Conservation (phyloP, 2,329 filamentous ascomycete species). For the Clonostachys rosea region DNA sequence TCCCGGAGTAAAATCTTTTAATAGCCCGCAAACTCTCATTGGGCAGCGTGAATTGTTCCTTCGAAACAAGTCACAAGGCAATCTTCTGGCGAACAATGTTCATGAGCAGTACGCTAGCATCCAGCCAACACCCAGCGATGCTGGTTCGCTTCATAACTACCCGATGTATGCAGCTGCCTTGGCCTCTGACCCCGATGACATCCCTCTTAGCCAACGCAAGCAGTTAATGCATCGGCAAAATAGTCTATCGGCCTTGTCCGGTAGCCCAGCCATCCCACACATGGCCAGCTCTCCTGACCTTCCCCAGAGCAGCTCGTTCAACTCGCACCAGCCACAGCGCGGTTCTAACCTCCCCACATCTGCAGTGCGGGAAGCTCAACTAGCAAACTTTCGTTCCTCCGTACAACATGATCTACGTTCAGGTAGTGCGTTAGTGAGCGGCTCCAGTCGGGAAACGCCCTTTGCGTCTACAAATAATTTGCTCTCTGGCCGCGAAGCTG, state of each 20-base stretch:
- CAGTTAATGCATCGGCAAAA: slow-evolving; percentile 50
- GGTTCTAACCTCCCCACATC: slow-evolving; percentile 32
- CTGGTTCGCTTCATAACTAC: slow-evolving; percentile 32
- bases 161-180: slow-evolving; percentile 18
- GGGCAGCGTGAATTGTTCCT: slow-evolving; percentile 51
- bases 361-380: slow-evolving; percentile 48
- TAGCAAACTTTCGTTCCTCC: slow-evolving; percentile 64
- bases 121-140: slow-evolving; percentile 30
- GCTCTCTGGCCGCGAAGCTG: slow-evolving; percentile 25
- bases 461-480: slow-evolving; percentile 25
- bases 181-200: slow-evolving; percentile 54
- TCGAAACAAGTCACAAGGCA: slow-evolving; percentile 43
- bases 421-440: slow-evolving; percentile 24
- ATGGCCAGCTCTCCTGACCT: background rate
- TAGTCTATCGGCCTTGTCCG: slow-evolving; percentile 27
- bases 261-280: slow-evolving; percentile 2
- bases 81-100: slow-evolving; percentile 18
- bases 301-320: slow-evolving; percentile 21
- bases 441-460: slow-evolving; percentile 29
- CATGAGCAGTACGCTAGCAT: slow-evolving; percentile 7
- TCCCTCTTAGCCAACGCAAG: slow-evolving; percentile 66
- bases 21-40: slow-evolving; percentile 50
- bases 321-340: slow-evolving; percentile 52
- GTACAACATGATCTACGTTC: slow-evolving; percentile 57
- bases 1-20: slow-evolving; percentile 43